Evolutionary conservation across 169 alveolate genomes (phyloP).

Genomic region (Cryptosporidium viatorum): DNA sequence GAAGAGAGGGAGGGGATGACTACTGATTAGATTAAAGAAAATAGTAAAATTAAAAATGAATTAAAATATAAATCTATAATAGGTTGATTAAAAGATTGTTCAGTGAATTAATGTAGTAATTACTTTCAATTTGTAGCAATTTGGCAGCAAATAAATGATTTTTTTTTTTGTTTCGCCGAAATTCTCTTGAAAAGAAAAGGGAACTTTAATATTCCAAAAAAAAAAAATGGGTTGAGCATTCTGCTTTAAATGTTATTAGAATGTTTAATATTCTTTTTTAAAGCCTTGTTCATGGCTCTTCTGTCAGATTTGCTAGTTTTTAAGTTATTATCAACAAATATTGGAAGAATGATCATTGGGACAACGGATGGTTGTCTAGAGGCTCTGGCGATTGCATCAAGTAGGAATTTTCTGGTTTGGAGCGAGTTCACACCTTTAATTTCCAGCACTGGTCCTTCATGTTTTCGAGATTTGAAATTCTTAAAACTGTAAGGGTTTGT

Average conservation of each 20-base stretch:
- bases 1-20: background rate
- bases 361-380: slow-evolving; percentile 63
- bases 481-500: slow-evolving; percentile 69
- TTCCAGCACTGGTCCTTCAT: slow-evolving; percentile 65
- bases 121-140: background rate
- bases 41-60: background rate
- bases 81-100: background rate
- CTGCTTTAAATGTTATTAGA: slow-evolving; percentile 21
- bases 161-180: background rate
- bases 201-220: background rate
- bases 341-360: slow-evolving; percentile 61
- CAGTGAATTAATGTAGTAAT: background rate
- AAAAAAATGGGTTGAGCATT: background rate
- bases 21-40: background rate
- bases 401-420: slow-evolving; percentile 34
- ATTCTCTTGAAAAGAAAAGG: background rate
- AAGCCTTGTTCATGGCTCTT: slow-evolving; percentile 38
- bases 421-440: slow-evolving; percentile 53
- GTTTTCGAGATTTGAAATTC: slow-evolving; percentile 27
- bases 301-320: slow-evolving; percentile 30
- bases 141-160: too few relatives aligned
- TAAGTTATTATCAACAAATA: slow-evolving; percentile 45
- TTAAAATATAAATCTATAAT: background rate
- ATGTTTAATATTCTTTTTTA: slow-evolving; percentile 22
- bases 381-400: slow-evolving; percentile 61